phyloP scores from a whole-genome alignment of 2,329 filamentous ascomycete genomes.

The Herpotrichia juniperi region DNA sequence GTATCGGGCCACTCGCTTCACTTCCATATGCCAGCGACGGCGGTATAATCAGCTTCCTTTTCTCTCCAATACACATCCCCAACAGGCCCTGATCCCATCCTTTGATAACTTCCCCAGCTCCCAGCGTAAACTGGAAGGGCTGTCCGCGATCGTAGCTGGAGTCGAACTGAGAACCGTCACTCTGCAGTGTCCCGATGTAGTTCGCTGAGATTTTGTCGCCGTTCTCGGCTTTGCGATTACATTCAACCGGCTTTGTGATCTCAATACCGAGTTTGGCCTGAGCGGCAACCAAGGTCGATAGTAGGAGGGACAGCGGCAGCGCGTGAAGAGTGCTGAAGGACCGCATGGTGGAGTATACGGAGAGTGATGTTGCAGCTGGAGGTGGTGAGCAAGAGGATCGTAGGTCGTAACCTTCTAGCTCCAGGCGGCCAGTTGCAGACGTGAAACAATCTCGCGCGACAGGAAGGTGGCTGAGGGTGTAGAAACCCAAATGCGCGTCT shows the following conservation, averaged over 20 bases:
- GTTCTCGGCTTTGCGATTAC: conserved; percentile 51
- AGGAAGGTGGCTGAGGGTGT: background rate
- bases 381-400: background rate
- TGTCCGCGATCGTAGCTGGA: conserved; percentile 76
- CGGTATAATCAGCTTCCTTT: conserved; percentile 86
- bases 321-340: conserved; percentile 25
- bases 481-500: background rate
- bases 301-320: conserved; percentile 26
- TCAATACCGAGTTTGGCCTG: conserved; percentile 49
- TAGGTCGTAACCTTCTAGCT: background rate
- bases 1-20: conserved; percentile 75
- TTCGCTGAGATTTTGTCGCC: conserved; percentile 56
- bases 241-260: conserved; percentile 48
- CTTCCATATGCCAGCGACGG: conserved; percentile 84
- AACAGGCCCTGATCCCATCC: conserved; percentile 92
- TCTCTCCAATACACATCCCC: conserved; percentile 96
- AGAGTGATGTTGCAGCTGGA: background rate
- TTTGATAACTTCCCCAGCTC: conserved; percentile 83
- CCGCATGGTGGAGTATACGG: conserved; percentile 32
- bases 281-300: conserved; percentile 24
- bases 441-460: background rate
- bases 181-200: conserved; percentile 57
- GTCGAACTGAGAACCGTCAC: conserved; percentile 80
- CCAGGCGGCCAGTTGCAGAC: background rate
- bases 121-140: conserved; percentile 81